Evolutionary conservation across 108 stramenopile genomes (phyloP).

Genomic region (Fragilariopsis cylindrus): DNA sequence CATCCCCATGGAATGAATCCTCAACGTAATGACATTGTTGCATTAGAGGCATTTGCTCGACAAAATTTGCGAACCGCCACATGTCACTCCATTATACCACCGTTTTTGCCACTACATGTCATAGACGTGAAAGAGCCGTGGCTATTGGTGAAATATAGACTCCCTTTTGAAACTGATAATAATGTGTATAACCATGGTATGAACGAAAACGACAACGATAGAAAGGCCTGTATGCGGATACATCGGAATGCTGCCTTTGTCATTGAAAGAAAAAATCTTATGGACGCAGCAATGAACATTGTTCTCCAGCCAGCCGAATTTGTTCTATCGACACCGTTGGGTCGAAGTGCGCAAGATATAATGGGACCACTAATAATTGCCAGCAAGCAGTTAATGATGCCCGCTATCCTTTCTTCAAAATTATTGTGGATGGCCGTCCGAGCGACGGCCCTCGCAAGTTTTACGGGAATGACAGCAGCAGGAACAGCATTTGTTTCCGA

Average conservation of each 20-base stretch:
- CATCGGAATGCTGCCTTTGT: slow-evolving; percentile 87
- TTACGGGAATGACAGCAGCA: slow-evolving; percentile 69
- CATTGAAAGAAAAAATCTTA: slow-evolving; percentile 75
- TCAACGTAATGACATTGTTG: slow-evolving; percentile 67
- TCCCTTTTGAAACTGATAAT: background rate
- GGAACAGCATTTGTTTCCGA: slow-evolving; percentile 57
- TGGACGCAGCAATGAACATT: slow-evolving; percentile 66
- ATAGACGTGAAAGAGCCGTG: slow-evolving; percentile 50
- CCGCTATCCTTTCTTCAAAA: slow-evolving; percentile 63
- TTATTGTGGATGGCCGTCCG: slow-evolving; percentile 66
- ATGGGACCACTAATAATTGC: slow-evolving; percentile 66
- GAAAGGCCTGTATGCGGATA: slow-evolving; percentile 46
- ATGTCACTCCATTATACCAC: slow-evolving; percentile 60
- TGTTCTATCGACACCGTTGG: slow-evolving; percentile 65
- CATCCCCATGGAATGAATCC: slow-evolving; percentile 76
- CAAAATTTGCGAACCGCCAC: slow-evolving; percentile 40
- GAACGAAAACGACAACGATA: slow-evolving; percentile 8
- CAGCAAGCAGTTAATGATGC: slow-evolving; percentile 59
- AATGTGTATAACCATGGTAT: background rate
- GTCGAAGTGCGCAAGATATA: slow-evolving; percentile 46
- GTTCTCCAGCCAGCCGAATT: slow-evolving; percentile 74
- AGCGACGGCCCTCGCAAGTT: slow-evolving; percentile 60
- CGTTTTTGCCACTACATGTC: slow-evolving; percentile 63
- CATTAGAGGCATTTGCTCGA: slow-evolving; percentile 82
- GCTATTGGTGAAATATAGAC: slow-evolving; percentile 54